phyloP scores from a whole-genome alignment of 2,329 filamentous ascomycete species.

The Dothideomycetes sp. region DNA sequence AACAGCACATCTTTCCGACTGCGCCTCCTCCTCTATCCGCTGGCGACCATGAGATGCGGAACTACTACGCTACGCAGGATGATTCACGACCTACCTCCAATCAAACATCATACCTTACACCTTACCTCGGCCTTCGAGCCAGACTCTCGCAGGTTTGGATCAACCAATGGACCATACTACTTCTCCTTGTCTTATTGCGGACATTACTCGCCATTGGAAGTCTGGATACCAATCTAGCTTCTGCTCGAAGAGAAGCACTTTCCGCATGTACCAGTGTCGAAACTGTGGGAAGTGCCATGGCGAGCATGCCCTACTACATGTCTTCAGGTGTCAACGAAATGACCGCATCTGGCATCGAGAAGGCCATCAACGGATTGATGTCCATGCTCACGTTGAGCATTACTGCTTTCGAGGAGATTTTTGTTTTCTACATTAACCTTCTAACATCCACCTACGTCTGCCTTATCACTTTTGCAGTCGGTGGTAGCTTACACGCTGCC shows the following conservation, averaged over 20 bases:
- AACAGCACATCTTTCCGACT: constrained; percentile 46
- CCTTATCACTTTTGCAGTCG: constrained; percentile 72
- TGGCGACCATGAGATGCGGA: constrained; percentile 53
- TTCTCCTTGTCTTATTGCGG: constrained; percentile 75
- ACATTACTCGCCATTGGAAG: constrained; percentile 66
- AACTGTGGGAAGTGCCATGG: constrained; percentile 87
- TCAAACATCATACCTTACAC: constrained; percentile 65
- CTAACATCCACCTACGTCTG: constrained; percentile 85
- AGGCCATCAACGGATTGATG: constrained; percentile 71
- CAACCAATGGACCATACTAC: constrained; percentile 90
- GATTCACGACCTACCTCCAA: constrained; percentile 48
- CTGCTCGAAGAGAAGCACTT: constrained; percentile 71
- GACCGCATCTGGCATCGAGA: constrained; percentile 69
- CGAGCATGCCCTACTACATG: constrained; percentile 95
- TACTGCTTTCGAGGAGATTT: constrained; percentile 74
- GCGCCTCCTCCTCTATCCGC: constrained; percentile 50
- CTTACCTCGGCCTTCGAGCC: constrained; percentile 82
- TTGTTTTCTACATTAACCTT: constrained; percentile 88
- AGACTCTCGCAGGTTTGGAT: constrained; percentile 94
- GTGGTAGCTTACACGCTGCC: constrained; percentile 66
- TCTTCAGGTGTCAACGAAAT: constrained; percentile 80
- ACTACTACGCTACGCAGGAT: constrained; percentile 49
- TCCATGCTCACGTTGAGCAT: constrained; percentile 68
- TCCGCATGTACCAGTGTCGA: constrained; percentile 88
- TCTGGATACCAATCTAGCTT: constrained; percentile 63